Evolutionary conservation across 441 rosid genomes (phyloP).

Genomic region (Gossypium davidsonii): DNA sequence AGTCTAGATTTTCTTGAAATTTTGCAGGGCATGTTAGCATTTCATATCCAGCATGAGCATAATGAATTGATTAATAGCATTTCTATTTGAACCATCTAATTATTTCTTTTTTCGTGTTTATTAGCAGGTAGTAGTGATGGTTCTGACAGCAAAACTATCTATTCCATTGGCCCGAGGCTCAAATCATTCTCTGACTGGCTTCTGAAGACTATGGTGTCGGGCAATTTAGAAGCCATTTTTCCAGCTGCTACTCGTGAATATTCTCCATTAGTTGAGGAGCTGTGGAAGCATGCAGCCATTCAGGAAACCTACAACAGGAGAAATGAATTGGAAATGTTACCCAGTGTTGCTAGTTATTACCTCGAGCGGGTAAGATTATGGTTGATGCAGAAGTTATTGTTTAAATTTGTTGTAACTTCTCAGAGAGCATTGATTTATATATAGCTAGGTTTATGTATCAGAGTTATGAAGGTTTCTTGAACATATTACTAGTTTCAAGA

Average conservation of each 20-base stretch:
- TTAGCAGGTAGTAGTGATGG: conserved; percentile 39
- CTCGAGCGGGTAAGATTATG: conserved; percentile 57
- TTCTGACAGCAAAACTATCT: conserved; percentile 32
- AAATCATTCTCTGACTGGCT: conserved; percentile 83
- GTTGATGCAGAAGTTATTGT: conserved; percentile 16
- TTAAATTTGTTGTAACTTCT: neutral
- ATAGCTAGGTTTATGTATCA: neutral
- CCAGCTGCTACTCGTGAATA: conserved; percentile 79
- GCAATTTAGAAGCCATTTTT: conserved; percentile 69
- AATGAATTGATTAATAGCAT: neutral
- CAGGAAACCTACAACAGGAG: conserved; percentile 75
- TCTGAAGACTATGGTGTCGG: conserved; percentile 76
- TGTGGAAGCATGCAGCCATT: conserved; percentile 84
- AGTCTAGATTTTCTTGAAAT: neutral
- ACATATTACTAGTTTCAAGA: neutral
- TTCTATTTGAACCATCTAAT: neutral
- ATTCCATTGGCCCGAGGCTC: conserved; percentile 67
- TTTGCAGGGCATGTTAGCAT: neutral
- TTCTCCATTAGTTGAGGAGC: conserved; percentile 74
- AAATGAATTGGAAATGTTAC: conserved; percentile 71
- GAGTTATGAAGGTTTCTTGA: neutral
- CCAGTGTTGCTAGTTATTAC: conserved; percentile 81
- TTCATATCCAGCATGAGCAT: conserved; percentile 10
- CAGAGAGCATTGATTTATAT: neutral
- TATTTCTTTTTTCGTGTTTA: neutral